Evolutionary conservation across 306 rosid genomes (phyloP).

Genomic region (Fragaria ananassa): DNA sequence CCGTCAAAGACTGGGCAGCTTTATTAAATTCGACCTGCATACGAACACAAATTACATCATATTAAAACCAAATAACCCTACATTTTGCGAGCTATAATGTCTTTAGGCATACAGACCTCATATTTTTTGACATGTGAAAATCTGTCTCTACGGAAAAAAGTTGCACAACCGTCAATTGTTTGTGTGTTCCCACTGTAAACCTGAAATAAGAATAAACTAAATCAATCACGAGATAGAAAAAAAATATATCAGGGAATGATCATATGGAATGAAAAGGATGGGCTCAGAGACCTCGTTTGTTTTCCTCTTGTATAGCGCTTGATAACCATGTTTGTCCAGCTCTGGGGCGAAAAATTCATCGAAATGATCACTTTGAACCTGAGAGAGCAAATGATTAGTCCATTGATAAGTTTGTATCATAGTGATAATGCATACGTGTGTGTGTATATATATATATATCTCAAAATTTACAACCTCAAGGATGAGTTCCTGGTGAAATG

Average conservation of each 20-base stretch:
- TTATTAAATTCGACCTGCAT: slow-evolving; percentile 94
- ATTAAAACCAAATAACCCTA: slow-evolving; percentile 15
- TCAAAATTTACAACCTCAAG: not conserved
- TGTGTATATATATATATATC: not conserved
- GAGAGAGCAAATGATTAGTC: slow-evolving; percentile 16
- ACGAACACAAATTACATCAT: slow-evolving; percentile 22
- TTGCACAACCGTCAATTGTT: slow-evolving; percentile 93
- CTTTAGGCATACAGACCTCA: slow-evolving; percentile 47
- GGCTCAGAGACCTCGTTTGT: slow-evolving; percentile 68
- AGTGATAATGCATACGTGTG: not conserved
- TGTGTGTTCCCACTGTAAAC: slow-evolving; percentile 49
- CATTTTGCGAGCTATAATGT: not conserved
- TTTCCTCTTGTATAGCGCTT: slow-evolving; percentile 84
- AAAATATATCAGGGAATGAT: not conserved
- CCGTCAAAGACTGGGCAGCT: slow-evolving; percentile 96
- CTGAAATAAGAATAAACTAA: slow-evolving; percentile 40
- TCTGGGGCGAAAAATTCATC: slow-evolving; percentile 88
- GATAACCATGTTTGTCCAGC: slow-evolving; percentile 88
- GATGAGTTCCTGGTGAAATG: not conserved
- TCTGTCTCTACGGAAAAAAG: slow-evolving; percentile 97
- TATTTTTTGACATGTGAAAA: slow-evolving; percentile 93
- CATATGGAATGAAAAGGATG: slow-evolving; percentile 4
- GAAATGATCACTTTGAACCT: slow-evolving; percentile 95
- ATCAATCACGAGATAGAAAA: slow-evolving; percentile 14
- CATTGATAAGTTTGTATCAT: not conserved